Percentiles rank a stretch among this genome's conserved stretches.
phyloP scores from a whole-genome alignment of 106 monocot genomes.

The Acorus calamus region DNA sequence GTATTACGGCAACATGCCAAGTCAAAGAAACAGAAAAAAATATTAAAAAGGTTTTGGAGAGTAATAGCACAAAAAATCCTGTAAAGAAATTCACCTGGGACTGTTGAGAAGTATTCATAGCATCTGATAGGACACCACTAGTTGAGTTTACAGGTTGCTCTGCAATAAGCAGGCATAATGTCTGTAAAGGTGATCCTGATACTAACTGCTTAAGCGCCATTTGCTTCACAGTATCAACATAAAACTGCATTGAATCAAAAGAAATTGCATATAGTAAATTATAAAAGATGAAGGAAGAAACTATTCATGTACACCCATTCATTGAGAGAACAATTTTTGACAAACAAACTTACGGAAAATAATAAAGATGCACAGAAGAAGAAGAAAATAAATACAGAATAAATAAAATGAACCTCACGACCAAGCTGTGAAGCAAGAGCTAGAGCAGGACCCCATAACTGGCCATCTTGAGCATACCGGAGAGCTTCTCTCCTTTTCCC shows the following conservation, averaged over 20 bases:
- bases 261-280: neutral
- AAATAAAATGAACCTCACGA: conserved; percentile 49
- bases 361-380: too few species aligned
- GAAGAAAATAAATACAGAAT: neutral
- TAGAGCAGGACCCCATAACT: conserved; percentile 94
- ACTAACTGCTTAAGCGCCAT: conserved; percentile 86
- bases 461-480: conserved; percentile 86
- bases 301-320: neutral
- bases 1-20: too few species aligned
- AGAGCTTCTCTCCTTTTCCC: conserved; percentile 97
- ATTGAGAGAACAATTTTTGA: too few species aligned
- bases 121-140: conserved; percentile 13
- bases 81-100: conserved; percentile 33
- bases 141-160: conserved; percentile 60
- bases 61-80: too few species aligned
- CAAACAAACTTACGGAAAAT: too few species aligned
- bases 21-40: too few species aligned
- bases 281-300: neutral
- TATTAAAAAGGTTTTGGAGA: too few species aligned
- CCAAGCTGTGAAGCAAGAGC: conserved; percentile 92
- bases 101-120: conserved; percentile 27
- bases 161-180: conserved; percentile 90
- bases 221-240: conserved; percentile 90
- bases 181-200: conserved; percentile 81
- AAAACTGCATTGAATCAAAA: conserved; percentile 50